Evolutionary conservation across 441 rosid genomes (phyloP), one percentile per base, ranked within the genome.

Genomic region (Jatropha multifida): DNA sequence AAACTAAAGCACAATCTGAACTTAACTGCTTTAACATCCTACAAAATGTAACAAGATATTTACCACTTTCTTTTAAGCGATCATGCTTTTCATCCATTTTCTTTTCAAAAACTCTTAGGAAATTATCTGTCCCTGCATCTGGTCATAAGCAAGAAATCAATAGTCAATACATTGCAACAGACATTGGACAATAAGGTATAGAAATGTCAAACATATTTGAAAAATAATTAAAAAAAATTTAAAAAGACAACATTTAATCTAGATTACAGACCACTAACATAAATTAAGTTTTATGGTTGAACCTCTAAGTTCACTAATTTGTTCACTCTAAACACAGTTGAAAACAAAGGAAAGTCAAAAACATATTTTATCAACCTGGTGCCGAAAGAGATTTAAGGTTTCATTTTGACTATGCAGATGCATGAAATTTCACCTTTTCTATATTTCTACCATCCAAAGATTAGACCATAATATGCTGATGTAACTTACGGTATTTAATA

Each of bases 1-100:
- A 26, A n/a, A 23, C 65, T 27, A 13, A 46, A 5, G 41, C 44
- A 62, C 4, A 40, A n/a, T 38, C 11, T 27, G 55, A 48, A 73
- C 63, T 1, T 10, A 44, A 26, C 37, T 62, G 38, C 23, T 55
- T 48, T 26, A 72, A 61, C 12, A 27, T 20, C 10, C 65, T 26
- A 11, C 15, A 75, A 52, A 40, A 26, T 4, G 69, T 51, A 75
- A 56, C 51, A 68, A 77, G 68, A 70, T 41, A 41, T 44, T 58
- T 88, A 93, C 98, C 97, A 75, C 98, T 95, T 87, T 89, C 85
- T 86, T 86, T 90, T 55, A 95, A 87, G 77, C 90, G 97, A 76
- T 79, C 83, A 75, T 71, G 89, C 86, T 88, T 95, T 78, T 92
- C 98, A 72, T 90, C 89, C 84, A 90, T 92, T 87, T 95, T 95